Evolutionary conservation across 2,329 filamentous ascomycete species (phyloP), one percentile per base, ranked within the genome.

Genomic region (Fusarium scirpi): DNA sequence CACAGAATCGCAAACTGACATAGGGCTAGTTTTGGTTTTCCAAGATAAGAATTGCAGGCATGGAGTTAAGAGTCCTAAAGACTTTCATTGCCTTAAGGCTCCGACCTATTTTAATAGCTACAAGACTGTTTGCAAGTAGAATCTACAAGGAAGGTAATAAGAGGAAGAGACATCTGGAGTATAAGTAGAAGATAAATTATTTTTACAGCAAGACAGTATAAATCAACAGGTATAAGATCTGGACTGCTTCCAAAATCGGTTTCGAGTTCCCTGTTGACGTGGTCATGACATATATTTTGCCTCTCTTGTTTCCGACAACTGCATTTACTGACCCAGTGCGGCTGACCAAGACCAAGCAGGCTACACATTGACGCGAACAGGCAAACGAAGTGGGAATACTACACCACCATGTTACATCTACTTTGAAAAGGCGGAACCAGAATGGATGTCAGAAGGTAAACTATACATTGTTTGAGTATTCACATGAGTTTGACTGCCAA

Each of bases 111-210:
- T 52, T 1, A 41, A 16, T 9, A 52, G 49, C 34, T 52, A 11
- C 9, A 52, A 52, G 34, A 52, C 49, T 29, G 49, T 40, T 6
- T 53, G 49, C 22, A 20, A 20, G 13, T 45, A 45, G 22, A 6
- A 8, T 22, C 22, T 45, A 4, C 8, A 12, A 18, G 22, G 34
- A 38, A 7, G 11, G 10, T 38, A 4, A 3, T n/a, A 12, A 0
- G 18, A n/a, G 1, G 10, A 7, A 5, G 3, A 1, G 10, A n/a
- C 6, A n/a, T n/a, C n/a, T n/a, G n/a, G n/a, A n/a, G n/a, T n/a
- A n/a, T n/a, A n/a, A n/a, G 1, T 2, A 12, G 18, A 12, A 0
- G 18, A 38, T n/a, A 4, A 2, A 7, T 7, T 7, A 7, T 1
- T n/a, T 38, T 38, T n/a, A 12, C 9, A 38, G 34, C 6, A 2